Evolutionary conservation across 768 basidiomycete genomes (phyloP).

Genomic region (Boletus bicolor): DNA sequence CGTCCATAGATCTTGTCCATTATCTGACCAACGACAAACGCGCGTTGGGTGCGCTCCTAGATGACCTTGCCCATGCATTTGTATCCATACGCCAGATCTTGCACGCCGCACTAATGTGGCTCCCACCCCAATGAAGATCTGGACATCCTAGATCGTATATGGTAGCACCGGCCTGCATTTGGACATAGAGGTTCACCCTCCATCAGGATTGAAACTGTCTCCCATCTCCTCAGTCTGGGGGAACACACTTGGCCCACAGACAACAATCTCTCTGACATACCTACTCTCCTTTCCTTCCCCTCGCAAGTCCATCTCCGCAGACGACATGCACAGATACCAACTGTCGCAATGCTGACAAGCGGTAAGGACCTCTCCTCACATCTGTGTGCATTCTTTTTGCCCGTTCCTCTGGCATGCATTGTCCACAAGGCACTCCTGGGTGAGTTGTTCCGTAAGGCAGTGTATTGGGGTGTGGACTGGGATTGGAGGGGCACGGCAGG

Average conservation of each 20-base stretch:
- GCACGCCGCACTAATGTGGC: slow-evolving; percentile 30
- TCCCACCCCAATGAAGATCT: slow-evolving; percentile 23
- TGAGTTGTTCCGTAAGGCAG: slow-evolving; percentile 21
- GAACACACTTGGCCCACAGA: neutral
- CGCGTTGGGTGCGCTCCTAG: slow-evolving; percentile 14
- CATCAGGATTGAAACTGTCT: slow-evolving; percentile 13
- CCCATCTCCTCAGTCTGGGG: slow-evolving; percentile 23
- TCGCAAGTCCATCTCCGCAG: neutral
- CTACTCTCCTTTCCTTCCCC: neutral
- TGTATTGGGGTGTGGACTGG: slow-evolving; percentile 17
- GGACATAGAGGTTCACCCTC: slow-evolving; percentile 1
- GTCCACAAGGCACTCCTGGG: slow-evolving; percentile 19
- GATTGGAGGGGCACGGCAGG: slow-evolving; percentile 20
- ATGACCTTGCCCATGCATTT: slow-evolving; percentile 23
- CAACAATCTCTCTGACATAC: slow-evolving; percentile 3
- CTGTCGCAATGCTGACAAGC: slow-evolving; percentile 18
- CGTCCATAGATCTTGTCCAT: slow-evolving; percentile 29
- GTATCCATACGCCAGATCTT: slow-evolving; percentile 19
- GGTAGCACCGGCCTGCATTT: neutral
- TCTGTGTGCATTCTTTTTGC: slow-evolving; percentile 14
- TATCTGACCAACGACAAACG: slow-evolving; percentile 18
- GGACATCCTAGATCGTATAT: slow-evolving; percentile 19
- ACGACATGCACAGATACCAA: slow-evolving; percentile 10
- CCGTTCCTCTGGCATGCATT: slow-evolving; percentile 22
- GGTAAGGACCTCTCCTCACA: neutral